A percentile compares a stretch with the other conserved stretches of the same genome.
Evolutionary conservation across 164 flowering plant species (phyloP).

Genomic region (Taxillus chinensis): DNA sequence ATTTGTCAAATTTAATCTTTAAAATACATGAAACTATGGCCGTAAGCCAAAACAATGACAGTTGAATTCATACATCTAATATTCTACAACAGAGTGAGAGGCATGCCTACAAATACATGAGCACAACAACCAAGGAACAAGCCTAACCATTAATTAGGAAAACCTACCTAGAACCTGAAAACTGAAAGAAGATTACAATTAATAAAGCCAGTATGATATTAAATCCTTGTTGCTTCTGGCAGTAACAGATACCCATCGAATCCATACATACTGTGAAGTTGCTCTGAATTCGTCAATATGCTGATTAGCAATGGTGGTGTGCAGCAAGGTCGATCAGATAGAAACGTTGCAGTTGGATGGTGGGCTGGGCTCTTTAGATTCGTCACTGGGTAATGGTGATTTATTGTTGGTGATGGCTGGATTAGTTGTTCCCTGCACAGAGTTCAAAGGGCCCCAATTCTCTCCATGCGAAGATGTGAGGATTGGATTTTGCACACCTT

Average conservation of each 20-base stretch:
- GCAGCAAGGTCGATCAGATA: slow-evolving; percentile 8
- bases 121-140: slow-evolving; percentile 7
- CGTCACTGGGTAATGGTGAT: slow-evolving; percentile 16
- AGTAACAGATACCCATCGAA: neutral
- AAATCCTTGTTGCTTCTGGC: slow-evolving; percentile 3
- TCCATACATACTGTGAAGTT: slow-evolving; percentile 4
- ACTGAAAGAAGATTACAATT: slow-evolving; percentile 3
- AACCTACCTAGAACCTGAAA: slow-evolving; percentile 13
- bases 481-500: slow-evolving; percentile 20
- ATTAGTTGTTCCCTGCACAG: slow-evolving; percentile 11
- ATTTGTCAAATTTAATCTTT: neutral
- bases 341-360: slow-evolving; percentile 18
- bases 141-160: slow-evolving; percentile 1
- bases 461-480: slow-evolving; percentile 18
- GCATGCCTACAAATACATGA: slow-evolving; percentile 14
- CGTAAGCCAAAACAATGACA: slow-evolving; percentile 7
- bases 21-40: slow-evolving; percentile 1
- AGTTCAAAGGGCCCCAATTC: slow-evolving; percentile 18
- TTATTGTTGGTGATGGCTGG: slow-evolving; percentile 11
- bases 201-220: slow-evolving; percentile 6
- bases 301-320: neutral
- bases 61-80: slow-evolving; percentile 4
- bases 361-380: slow-evolving; percentile 21
- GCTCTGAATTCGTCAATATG: neutral
- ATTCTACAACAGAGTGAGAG: slow-evolving; percentile 8